phyloP scores from a whole-genome alignment of 2,329 filamentous ascomycete genomes.

The Cladosporium austrohemisphaericum region DNA sequence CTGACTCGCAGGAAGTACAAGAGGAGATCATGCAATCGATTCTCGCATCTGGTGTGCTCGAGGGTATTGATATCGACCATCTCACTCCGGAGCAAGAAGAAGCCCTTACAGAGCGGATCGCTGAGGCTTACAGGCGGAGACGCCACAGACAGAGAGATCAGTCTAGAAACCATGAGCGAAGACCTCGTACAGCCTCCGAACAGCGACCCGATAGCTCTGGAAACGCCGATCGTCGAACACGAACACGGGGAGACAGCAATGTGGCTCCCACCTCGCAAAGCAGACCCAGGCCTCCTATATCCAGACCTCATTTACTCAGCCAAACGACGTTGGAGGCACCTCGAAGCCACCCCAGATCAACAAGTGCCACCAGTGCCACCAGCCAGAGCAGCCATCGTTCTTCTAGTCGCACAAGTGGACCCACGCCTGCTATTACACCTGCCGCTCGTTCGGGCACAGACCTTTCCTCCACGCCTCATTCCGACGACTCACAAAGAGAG shows the following conservation, averaged over 20 bases:
- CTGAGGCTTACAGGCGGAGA: slow-evolving; percentile 72
- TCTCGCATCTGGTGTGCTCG: slow-evolving; percentile 77
- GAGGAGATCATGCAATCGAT: slow-evolving; percentile 87
- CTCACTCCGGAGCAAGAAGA: slow-evolving; percentile 81
- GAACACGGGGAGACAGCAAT: slow-evolving; percentile 4
- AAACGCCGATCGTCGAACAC: slow-evolving; percentile 9
- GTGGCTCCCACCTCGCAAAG: slow-evolving; percentile 5
- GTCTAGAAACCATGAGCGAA: slow-evolving; percentile 25
- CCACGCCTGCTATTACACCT: slow-evolving; percentile 43
- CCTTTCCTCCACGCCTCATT: slow-evolving; percentile 41
- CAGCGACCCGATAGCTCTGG: slow-evolving; percentile 10
- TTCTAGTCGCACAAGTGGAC: slow-evolving; percentile 40
- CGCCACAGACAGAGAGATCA: slow-evolving; percentile 58
- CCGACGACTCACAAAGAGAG: slow-evolving; percentile 26
- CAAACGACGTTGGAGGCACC: slow-evolving; percentile 33
- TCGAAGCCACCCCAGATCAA: slow-evolving; percentile 41
- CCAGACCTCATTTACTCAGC: slow-evolving; percentile 45
- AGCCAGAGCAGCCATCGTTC: slow-evolving; percentile 27
- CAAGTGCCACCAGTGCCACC: slow-evolving; percentile 37
- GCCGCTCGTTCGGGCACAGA: slow-evolving; percentile 65
- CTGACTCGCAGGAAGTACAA: slow-evolving; percentile 74
- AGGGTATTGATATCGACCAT: slow-evolving; percentile 84
- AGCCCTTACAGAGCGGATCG: slow-evolving; percentile 84
- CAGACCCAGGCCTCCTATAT: slow-evolving; percentile 40
- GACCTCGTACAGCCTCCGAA: slow-evolving; percentile 2